Evolutionary conservation across 2,329 filamentous ascomycete species (phyloP).

Genomic region (Remersonia thermophila): DNA sequence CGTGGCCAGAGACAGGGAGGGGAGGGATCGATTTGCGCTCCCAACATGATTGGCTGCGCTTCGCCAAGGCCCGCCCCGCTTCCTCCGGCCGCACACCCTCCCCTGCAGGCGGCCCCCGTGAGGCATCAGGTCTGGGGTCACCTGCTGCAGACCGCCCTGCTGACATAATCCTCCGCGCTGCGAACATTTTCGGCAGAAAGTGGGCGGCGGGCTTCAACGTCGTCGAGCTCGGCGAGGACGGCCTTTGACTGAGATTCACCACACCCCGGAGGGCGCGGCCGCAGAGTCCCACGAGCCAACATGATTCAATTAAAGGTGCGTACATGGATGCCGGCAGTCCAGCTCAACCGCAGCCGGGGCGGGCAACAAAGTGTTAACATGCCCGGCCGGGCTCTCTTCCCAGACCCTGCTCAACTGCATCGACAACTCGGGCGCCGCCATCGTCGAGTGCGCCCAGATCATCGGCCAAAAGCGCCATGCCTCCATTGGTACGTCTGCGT

Average conservation of each 20-base stretch:
- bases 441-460: constrained; percentile 93
- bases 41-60: constrained; percentile 8
- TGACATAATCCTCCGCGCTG: constrained; percentile 11
- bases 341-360: too few species aligned
- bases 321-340: too few species aligned
- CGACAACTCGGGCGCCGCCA: constrained; percentile 95
- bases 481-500: constrained; percentile 74
- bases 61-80: neutral
- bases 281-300: constrained; percentile 27
- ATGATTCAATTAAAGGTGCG: constrained; percentile 87
- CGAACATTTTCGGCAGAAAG: constrained; percentile 12
- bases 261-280: too few species aligned
- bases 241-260: too few species aligned
- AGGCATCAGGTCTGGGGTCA: too few species aligned
- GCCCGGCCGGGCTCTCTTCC: too few species aligned
- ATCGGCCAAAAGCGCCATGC: constrained; percentile 82
- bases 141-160: neutral
- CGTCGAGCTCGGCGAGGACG: neutral
- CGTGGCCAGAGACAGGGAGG: constrained; percentile 12
- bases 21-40: constrained; percentile 10
- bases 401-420: constrained; percentile 98
- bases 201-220: constrained; percentile 3
- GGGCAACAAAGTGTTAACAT: too few species aligned
- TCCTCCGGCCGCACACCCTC: constrained; percentile 3
- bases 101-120: constrained; percentile 8